Percentiles rank a stretch among this genome's conserved stretches.
phyloP scores from a whole-genome alignment of 2,329 filamentous ascomycete species.

The Botrytis porri region DNA sequence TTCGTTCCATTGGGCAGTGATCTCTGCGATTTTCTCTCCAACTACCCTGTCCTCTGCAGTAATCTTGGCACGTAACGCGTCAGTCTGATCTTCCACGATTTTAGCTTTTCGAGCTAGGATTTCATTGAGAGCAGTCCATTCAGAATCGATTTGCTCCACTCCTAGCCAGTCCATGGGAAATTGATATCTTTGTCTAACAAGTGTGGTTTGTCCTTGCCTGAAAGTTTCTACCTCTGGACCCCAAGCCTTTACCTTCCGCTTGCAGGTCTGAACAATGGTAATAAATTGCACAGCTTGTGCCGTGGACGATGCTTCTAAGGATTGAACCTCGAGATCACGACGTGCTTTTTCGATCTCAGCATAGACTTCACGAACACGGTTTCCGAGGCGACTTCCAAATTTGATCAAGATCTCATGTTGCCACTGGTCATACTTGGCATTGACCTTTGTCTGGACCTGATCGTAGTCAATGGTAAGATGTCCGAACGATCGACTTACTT shows the following conservation, averaged over 20 bases:
- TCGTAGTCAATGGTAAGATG: slow-evolving; percentile 97
- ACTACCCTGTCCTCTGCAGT: slow-evolving; percentile 89
- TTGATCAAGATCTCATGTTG: slow-evolving; percentile 95
- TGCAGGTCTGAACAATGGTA: slow-evolving; percentile 94
- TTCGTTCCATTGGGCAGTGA: slow-evolving; percentile 85
- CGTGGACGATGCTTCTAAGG: slow-evolving; percentile 89
- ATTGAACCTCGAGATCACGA: slow-evolving; percentile 85
- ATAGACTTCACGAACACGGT: slow-evolving; percentile 87
- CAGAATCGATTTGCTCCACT: slow-evolving; percentile 92
- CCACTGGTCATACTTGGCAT: slow-evolving; percentile 99
- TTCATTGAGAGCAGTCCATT: slow-evolving; percentile 92
- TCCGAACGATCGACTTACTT: slow-evolving; percentile 88
- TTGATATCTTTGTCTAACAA: slow-evolving; percentile 88
- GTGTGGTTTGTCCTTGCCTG: slow-evolving; percentile 88
- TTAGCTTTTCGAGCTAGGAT: slow-evolving; percentile 89
- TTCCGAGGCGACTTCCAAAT: slow-evolving; percentile 85
- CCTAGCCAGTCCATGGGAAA: slow-evolving; percentile 92
- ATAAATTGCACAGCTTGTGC: slow-evolving; percentile 98
- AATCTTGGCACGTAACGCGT: slow-evolving; percentile 93
- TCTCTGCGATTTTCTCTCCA: slow-evolving; percentile 80
- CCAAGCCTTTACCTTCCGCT: slow-evolving; percentile 90
- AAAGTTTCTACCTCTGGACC: slow-evolving; percentile 95
- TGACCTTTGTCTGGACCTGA: slow-evolving; percentile 97
- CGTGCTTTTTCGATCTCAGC: slow-evolving; percentile 88
- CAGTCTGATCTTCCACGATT: slow-evolving; percentile 93